Conservation (phyloP, 257 asterid genomes). For the Nicotiana sylvestris region DNA sequence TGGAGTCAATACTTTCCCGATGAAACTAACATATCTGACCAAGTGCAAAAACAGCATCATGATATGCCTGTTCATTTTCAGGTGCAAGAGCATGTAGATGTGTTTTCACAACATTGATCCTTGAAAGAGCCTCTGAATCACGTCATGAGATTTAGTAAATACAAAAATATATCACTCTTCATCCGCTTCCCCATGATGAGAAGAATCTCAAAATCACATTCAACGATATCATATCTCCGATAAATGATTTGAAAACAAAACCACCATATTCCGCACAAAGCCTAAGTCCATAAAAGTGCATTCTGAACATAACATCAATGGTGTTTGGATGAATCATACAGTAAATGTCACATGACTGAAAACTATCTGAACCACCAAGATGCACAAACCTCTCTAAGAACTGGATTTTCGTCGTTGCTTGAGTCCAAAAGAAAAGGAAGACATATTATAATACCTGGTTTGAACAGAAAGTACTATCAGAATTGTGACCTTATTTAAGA, state of each 20-base stretch:
- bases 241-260: slow-evolving; percentile 72
- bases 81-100: too few species aligned
- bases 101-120: too few species aligned
- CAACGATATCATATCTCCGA: slow-evolving; percentile 46
- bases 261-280: slow-evolving; percentile 86
- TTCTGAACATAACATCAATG: slow-evolving; percentile 44
- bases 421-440: slow-evolving; percentile 95
- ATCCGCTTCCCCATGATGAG: neutral
- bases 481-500: slow-evolving; percentile 13
- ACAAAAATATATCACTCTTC: too few species aligned
- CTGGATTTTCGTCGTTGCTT: slow-evolving; percentile 76
- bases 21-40: too few species aligned
- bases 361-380: neutral
- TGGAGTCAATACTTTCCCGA: too few species aligned
- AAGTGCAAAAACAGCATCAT: too few species aligned
- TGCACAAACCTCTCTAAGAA: slow-evolving; percentile 75
- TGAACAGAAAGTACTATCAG: neutral
- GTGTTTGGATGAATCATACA: slow-evolving; percentile 14
- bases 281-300: slow-evolving; percentile 81
- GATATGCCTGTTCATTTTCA: too few species aligned
- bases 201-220: neutral
- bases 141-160: too few species aligned
- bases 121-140: too few species aligned
- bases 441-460: slow-evolving; percentile 72
- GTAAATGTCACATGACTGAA: neutral